phyloP scores from a whole-genome alignment of 345 rosid species.

The Camelina sativa region DNA sequence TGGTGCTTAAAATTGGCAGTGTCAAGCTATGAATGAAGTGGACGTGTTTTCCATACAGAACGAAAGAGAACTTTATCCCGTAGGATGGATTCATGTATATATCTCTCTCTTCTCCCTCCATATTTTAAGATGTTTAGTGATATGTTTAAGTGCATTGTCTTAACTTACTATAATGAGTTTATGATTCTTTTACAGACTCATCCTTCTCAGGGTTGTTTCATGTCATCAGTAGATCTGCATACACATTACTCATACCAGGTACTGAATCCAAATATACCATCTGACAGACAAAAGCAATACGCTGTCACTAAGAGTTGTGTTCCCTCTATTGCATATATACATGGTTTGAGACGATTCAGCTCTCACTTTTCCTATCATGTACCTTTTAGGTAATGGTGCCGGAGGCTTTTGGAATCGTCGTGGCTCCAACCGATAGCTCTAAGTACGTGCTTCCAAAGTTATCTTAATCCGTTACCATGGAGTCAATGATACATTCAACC shows the following conservation, averaged over 20 bases:
- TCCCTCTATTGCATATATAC: background rate
- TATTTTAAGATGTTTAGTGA: constrained; percentile 5
- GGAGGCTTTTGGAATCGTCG: constrained; percentile 88
- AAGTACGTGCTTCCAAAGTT: constrained; percentile 50
- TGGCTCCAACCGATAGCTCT: constrained; percentile 89
- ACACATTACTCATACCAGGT: constrained; percentile 67
- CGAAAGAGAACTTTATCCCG: constrained; percentile 70
- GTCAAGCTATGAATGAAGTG: constrained; percentile 82
- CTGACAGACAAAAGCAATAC: too few species aligned
- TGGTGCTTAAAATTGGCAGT: constrained; percentile 46
- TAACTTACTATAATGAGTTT: background rate
- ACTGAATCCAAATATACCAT: background rate
- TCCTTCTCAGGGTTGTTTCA: constrained; percentile 93
- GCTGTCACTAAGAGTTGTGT: too few species aligned
- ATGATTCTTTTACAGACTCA: constrained; percentile 69
- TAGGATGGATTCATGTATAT: constrained; percentile 91
- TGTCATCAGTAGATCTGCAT: constrained; percentile 92
- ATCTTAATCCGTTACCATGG: background rate
- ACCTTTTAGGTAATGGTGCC: constrained; percentile 75
- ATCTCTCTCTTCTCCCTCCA: constrained; percentile 26
- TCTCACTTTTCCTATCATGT: background rate
- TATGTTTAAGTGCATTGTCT: constrained; percentile 4
- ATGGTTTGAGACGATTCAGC: constrained; percentile 14
- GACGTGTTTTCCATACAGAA: constrained; percentile 83
- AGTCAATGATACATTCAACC: background rate